A percentile compares a stretch with the other conserved stretches of the same genome.
phyloP scores from a whole-genome alignment of 768 basidiomycete genomes.

The Infundibulicybe gibba region DNA sequence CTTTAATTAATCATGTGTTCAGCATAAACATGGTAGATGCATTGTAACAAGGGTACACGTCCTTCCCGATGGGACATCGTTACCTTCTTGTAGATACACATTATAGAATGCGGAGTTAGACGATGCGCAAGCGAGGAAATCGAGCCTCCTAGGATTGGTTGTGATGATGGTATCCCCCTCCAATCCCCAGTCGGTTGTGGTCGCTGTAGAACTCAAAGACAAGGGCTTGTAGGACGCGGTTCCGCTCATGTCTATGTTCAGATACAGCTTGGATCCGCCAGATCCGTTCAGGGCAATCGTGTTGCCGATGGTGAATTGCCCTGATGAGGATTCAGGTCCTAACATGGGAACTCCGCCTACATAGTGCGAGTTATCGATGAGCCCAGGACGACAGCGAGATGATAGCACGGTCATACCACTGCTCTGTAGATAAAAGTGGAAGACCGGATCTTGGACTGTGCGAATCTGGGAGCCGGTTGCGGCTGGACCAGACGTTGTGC shows the following conservation, averaged over 20 bases:
- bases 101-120: slow-evolving; percentile 36
- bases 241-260: slow-evolving; percentile 41
- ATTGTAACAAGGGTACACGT: slow-evolving; percentile 35
- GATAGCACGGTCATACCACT: slow-evolving; percentile 25
- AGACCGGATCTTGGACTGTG: slow-evolving; percentile 47
- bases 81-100: slow-evolving; percentile 48
- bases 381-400: not conserved
- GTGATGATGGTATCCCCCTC: slow-evolving; percentile 61
- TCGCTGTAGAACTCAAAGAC: slow-evolving; percentile 39
- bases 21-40: slow-evolving; percentile 43
- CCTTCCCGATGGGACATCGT: slow-evolving; percentile 37
- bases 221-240: slow-evolving; percentile 47
- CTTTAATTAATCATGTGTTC: slow-evolving; percentile 1
- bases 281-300: slow-evolving; percentile 42
- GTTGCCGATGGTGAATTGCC: slow-evolving; percentile 44
- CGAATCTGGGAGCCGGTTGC: slow-evolving; percentile 49
- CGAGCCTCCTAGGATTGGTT: slow-evolving; percentile 45
- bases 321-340: slow-evolving; percentile 48
- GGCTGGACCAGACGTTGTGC: slow-evolving; percentile 27
- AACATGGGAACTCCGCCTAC: slow-evolving; percentile 45
- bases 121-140: slow-evolving; percentile 51
- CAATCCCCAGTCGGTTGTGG: slow-evolving; percentile 51
- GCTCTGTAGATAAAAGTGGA: slow-evolving; percentile 54
- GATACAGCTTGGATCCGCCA: slow-evolving; percentile 38
- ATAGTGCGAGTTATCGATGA: slow-evolving; percentile 2